Percentiles rank a stretch among this genome's conserved stretches.
Evolutionary conservation across 441 rosid genomes (phyloP).

Genomic region (Erodium chrysanthum): DNA sequence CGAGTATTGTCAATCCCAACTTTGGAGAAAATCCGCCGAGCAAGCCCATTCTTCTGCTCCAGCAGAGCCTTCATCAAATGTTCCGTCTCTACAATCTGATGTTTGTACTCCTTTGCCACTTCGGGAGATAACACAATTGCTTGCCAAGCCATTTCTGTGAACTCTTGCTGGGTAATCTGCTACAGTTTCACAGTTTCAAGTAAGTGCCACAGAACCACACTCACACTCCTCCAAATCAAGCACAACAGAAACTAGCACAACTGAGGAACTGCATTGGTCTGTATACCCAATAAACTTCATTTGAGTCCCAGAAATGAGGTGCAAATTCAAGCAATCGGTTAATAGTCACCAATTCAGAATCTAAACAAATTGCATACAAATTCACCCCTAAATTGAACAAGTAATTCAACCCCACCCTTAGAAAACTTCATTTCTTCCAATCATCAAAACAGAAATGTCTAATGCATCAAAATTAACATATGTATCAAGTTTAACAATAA

Average conservation of each 20-base stretch:
- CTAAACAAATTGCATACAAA: not conserved
- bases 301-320: too few relatives aligned
- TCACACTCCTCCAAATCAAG: not conserved
- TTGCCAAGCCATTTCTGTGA: constrained; percentile 99
- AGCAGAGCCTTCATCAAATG: constrained; percentile 87
- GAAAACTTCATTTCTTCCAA: too few relatives aligned
- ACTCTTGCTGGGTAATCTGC: constrained; percentile 90
- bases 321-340: not conserved
- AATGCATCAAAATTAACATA: too few relatives aligned
- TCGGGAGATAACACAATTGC: constrained; percentile 87
- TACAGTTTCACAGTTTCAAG: not conserved
- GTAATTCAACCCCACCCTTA: too few relatives aligned
- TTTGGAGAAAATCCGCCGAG: constrained; percentile 80
- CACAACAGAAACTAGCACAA: not conserved
- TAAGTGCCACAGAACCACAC: too few relatives aligned
- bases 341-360: not conserved
- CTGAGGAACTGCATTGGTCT: too few relatives aligned
- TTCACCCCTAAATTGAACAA: too few relatives aligned
- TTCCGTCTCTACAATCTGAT: constrained; percentile 96
- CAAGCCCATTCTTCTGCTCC: constrained; percentile 99
- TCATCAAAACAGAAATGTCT: too few relatives aligned
- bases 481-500: too few relatives aligned
- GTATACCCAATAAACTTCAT: too few relatives aligned
- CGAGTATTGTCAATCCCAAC: constrained; percentile 80
- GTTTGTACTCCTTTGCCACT: constrained; percentile 89